Evolutionary conservation across 345 rosid species (phyloP).

Genomic region (Melaleuca alternifolia): DNA sequence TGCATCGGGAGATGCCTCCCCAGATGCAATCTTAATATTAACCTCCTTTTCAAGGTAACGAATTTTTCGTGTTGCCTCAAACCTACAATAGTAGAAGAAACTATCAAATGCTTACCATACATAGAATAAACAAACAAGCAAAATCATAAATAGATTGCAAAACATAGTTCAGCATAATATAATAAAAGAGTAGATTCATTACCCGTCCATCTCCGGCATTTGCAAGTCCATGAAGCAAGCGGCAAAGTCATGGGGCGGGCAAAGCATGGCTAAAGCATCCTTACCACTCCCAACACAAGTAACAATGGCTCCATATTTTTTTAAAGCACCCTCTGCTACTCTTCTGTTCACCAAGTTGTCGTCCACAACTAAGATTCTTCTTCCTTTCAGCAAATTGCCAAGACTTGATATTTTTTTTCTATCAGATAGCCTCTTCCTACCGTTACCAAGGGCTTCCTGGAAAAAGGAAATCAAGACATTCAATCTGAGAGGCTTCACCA

Average conservation of each 20-base stretch:
- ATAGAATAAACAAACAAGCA: background rate
- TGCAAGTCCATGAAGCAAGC: slow-evolving; percentile 98
- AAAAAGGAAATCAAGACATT: slow-evolving; percentile 53
- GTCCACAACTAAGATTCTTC: slow-evolving; percentile 75
- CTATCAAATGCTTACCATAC: background rate
- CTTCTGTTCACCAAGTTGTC: slow-evolving; percentile 80
- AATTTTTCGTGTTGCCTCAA: slow-evolving; percentile 72
- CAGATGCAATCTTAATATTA: slow-evolving; percentile 43
- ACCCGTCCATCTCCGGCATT: slow-evolving; percentile 99
- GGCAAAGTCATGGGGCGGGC: slow-evolving; percentile 73
- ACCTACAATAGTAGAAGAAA: slow-evolving; percentile 30
- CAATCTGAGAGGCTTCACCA: slow-evolving; percentile 66
- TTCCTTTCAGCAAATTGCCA: slow-evolving; percentile 48
- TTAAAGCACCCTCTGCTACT: slow-evolving; percentile 89
- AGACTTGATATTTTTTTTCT: slow-evolving; percentile 35
- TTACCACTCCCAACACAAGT: slow-evolving; percentile 78
- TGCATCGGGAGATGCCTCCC: slow-evolving; percentile 33
- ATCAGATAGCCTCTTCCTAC: slow-evolving; percentile 34
- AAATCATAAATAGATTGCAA: background rate
- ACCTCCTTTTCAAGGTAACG: slow-evolving; percentile 41
- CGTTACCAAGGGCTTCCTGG: slow-evolving; percentile 61
- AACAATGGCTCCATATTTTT: slow-evolving; percentile 70
- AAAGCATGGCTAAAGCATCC: slow-evolving; percentile 53
- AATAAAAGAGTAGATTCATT: slow-evolving; percentile 3
- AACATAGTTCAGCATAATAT: background rate